Evolutionary conservation across 306 rosid species (phyloP).

Genomic region (Cicer bijugum): DNA sequence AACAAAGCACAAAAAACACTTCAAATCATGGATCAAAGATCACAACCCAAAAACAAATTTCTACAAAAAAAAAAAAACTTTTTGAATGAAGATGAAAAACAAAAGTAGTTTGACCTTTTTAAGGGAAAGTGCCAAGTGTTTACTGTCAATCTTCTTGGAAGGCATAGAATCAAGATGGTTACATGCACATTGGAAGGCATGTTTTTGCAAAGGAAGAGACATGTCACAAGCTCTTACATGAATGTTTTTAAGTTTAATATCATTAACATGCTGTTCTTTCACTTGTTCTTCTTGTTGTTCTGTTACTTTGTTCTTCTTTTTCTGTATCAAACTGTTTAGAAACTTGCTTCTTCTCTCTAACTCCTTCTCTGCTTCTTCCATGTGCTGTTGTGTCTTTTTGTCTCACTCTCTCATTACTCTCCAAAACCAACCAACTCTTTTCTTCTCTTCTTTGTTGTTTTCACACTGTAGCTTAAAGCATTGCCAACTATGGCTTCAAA

Average conservation of each 20-base stretch:
- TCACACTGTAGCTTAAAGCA: slow-evolving; percentile 19
- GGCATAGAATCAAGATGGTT: slow-evolving; percentile 72
- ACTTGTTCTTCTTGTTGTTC: slow-evolving; percentile 53
- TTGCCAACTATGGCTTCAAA: slow-evolving; percentile 38
- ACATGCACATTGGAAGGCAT: slow-evolving; percentile 76
- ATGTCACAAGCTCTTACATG: slow-evolving; percentile 83
- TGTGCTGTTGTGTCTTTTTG: slow-evolving; percentile 30
- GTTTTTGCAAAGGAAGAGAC: slow-evolving; percentile 71
- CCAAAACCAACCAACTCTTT: slow-evolving; percentile 27
- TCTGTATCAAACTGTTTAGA: slow-evolving; percentile 69
- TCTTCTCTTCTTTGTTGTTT: not conserved
- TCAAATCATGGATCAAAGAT: slow-evolving; percentile 13
- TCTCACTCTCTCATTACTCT: slow-evolving; percentile 50
- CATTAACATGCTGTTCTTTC: not conserved
- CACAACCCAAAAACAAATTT: slow-evolving; percentile 30
- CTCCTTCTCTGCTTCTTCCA: slow-evolving; percentile 88
- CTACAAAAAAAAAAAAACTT: not conserved
- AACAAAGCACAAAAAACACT: slow-evolving; percentile 34
- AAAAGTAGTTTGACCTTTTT: slow-evolving; percentile 61
- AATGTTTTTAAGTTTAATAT: slow-evolving; percentile 54
- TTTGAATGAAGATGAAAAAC: not conserved
- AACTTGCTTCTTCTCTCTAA: slow-evolving; percentile 89
- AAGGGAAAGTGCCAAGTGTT: slow-evolving; percentile 75
- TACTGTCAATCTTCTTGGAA: slow-evolving; percentile 74
- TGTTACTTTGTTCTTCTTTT: slow-evolving; percentile 79